Percentiles rank a stretch among this genome's conserved stretches.
Evolutionary conservation across 2,329 filamentous ascomycete species (phyloP).

Genomic region (Colletotrichum magnum): DNA sequence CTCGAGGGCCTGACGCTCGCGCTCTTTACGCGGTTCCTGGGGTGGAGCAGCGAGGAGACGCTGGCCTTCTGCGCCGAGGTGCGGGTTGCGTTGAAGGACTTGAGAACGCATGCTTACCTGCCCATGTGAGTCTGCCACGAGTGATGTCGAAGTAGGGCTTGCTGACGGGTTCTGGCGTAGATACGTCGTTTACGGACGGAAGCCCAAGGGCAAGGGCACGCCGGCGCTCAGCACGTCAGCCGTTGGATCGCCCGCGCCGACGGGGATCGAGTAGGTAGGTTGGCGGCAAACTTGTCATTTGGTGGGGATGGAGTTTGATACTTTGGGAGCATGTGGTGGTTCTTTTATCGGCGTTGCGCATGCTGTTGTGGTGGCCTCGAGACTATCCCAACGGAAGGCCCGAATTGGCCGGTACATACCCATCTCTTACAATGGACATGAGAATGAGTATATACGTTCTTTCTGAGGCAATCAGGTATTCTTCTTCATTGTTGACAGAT

Average conservation of each 20-base stretch:
- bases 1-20: conserved; percentile 53
- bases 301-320: no score
- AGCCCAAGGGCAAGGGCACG: conserved; percentile 10
- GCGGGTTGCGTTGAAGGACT: conserved; percentile 44
- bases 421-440: not conserved
- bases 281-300: no score
- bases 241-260: not conserved
- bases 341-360: not conserved
- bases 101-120: conserved; percentile 47
- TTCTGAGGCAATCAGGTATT: no score
- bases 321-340: no score
- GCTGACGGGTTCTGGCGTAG: not conserved
- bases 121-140: conserved; percentile 29
- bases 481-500: no score
- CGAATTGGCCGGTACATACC: not conserved
- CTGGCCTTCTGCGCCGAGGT: conserved; percentile 44
- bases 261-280: conserved; percentile 6
- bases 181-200: conserved; percentile 38
- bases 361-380: not conserved
- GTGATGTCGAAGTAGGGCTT: not conserved
- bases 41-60: conserved; percentile 52
- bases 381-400: not conserved
- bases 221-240: not conserved
- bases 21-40: conserved; percentile 53
- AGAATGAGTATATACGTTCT: not conserved